Percentiles rank a stretch among this genome's conserved stretches.
These are phyloP conservation scores for Pichia kluyveri DNA, from an alignment of 805 yeast genomes.

Conservation along the genomic window DNA sequence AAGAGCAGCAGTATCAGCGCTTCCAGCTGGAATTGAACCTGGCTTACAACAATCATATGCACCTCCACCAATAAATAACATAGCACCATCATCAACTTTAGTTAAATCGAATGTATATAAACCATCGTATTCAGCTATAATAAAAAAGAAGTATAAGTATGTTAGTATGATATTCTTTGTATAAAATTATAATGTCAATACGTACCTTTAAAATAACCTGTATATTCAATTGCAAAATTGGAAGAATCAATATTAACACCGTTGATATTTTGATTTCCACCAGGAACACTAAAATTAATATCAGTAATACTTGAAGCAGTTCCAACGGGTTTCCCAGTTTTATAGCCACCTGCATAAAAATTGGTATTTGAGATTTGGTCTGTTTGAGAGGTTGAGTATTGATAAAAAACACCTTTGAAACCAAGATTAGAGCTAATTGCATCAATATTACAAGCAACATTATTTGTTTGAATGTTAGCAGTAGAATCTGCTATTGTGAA, in stretches of 20 bases:
- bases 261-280: not conserved
- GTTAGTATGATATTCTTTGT: not conserved
- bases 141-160: not conserved
- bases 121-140: slow-evolving; percentile 21
- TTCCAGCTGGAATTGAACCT: not conserved
- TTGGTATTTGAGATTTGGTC: not conserved
- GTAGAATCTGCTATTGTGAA: not conserved
- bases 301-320: slow-evolving; percentile 3
- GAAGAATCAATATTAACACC: slow-evolving; percentile 3
- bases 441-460: not conserved
- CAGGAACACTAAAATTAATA: not conserved
- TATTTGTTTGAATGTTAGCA: not conserved
- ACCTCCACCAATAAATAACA: slow-evolving; percentile 23
- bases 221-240: slow-evolving; percentile 4
- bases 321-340: not conserved
- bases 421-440: not conserved
- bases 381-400: not conserved
- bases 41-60: slow-evolving; percentile 27
- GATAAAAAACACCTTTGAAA: not conserved
- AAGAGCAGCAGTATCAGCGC: not conserved
- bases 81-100: slow-evolving; percentile 24
- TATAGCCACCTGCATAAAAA: slow-evolving; percentile 5
- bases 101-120: slow-evolving; percentile 15
- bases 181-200: not conserved
- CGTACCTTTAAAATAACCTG: slow-evolving; percentile 7